These are phyloP conservation scores for Phytophthora pistaciae DNA, from an alignment of 352 stramenopile species.

Conservation along the genomic window DNA sequence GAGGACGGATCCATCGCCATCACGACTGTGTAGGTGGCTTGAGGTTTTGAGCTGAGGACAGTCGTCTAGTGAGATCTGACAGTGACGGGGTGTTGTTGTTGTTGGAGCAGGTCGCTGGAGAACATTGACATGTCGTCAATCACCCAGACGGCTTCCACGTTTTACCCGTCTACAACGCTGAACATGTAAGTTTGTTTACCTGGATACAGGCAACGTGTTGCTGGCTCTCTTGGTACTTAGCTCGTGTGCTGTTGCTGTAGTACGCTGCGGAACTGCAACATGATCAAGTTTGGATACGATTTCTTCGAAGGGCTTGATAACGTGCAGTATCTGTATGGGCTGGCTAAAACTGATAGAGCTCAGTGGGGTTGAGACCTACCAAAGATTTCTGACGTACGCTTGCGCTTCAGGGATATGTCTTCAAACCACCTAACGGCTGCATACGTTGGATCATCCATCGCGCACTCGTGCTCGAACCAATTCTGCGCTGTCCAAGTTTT, in stretches of 20 bases:
- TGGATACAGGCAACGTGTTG: neutral
- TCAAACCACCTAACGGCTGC: constrained; percentile 46
- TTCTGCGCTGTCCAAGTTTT: constrained; percentile 41
- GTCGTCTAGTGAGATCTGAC: neutral
- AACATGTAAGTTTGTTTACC: constrained; percentile 32
- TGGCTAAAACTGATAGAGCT: neutral
- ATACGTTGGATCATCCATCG: constrained; percentile 42
- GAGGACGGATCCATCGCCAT: constrained; percentile 25
- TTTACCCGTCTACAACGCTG: constrained; percentile 35
- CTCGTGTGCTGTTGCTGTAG: constrained; percentile 14
- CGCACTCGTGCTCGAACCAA: constrained; percentile 30
- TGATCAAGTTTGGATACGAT: constrained; percentile 45
- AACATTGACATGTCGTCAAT: constrained; percentile 46
- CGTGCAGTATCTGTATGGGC: constrained; percentile 43
- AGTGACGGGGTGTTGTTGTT: neutral
- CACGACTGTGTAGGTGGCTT: constrained; percentile 33
- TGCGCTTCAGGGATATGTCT: constrained; percentile 42
- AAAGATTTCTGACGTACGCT: constrained; percentile 2
- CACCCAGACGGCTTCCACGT: constrained; percentile 34
- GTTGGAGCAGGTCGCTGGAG: constrained; percentile 24
- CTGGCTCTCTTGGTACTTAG: neutral
- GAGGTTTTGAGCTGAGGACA: neutral
- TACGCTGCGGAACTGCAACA: constrained; percentile 56
- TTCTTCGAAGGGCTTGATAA: constrained; percentile 37
- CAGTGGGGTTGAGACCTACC: neutral